Evolutionary conservation across 192 early-diverging fungal genomes (phyloP), one percentile per base, ranked within the genome.

Genomic region (Dissophora ornata): DNA sequence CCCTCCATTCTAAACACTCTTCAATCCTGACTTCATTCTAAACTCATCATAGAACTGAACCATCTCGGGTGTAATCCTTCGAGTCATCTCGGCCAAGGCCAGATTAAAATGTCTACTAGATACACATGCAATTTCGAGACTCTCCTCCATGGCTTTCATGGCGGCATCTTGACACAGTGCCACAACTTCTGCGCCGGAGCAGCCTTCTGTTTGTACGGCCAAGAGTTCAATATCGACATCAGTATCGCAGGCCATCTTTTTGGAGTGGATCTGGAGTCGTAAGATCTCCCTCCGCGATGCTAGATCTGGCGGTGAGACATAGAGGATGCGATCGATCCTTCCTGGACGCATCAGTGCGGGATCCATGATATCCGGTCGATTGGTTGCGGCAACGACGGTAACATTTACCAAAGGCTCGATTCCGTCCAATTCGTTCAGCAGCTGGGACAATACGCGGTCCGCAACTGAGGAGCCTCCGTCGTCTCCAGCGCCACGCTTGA

Each of bases 311-410:
- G 96, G 96, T 0, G 91, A 87, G 3, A 99, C 94, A 79, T 98
- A 99, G 1, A 98, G 81, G 47, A 98, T 93, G 3, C 95, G 82
- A 79, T 99, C 98, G 58, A 99, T 95, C 16, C 98, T 85, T 8
- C 96, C 98, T 4, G 98, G 98, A 33, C 98, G 85, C 57, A 99
- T 81, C 24, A 99, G 80, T 2, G 94, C 98, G 26, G 87, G 85
- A 57, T 99, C 97, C 92, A 99, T 91, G 50, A 97, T 93, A 79
- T 99, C 97, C 0, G 97, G 97, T 18, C 97, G 90, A 79, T 99
- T 99, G 0, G 97, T 99, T 3, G 97, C 97, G 2, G 97, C 97
- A 9, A 99, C 95, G 0, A 99, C 92, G 0, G 94, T 98, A 1
- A 99, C 98, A 83, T 97, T 94, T 6, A 95, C 91, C 30, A 99